These are phyloP conservation scores for Panaeolus papilionaceus DNA, from an alignment of 768 basidiomycete genomes.

Conservation along the genomic window DNA sequence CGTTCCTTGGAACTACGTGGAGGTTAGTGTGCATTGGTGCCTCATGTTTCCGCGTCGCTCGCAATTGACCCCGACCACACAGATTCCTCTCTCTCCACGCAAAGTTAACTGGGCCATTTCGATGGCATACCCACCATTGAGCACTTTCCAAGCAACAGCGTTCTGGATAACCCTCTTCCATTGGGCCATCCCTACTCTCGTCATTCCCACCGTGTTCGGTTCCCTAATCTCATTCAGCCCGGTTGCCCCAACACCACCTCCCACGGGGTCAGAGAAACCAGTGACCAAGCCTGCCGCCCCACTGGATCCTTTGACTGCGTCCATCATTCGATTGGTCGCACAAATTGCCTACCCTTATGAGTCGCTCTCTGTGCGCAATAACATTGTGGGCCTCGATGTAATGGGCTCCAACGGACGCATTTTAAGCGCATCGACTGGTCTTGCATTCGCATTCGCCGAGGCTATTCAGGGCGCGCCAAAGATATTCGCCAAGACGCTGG, in stretches of 20 bases:
- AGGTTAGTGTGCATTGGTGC: constrained; percentile 39
- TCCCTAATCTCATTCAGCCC: constrained; percentile 69
- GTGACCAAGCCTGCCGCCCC: constrained; percentile 30
- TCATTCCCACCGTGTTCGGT: constrained; percentile 64
- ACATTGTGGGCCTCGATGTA: constrained; percentile 53
- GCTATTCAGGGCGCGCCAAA: constrained; percentile 58
- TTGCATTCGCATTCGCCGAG: constrained; percentile 75
- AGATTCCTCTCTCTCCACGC: constrained; percentile 37
- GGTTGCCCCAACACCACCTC: constrained; percentile 30
- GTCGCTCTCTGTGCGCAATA: constrained; percentile 28
- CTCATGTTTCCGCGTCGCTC: background rate
- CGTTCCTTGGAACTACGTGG: constrained; percentile 57
- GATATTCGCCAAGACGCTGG: constrained; percentile 36
- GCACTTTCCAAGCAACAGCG: constrained; percentile 48
- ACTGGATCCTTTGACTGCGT: constrained; percentile 68
- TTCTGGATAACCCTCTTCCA: constrained; percentile 64
- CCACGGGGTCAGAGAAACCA: constrained; percentile 13
- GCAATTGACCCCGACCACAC: constrained; percentile 8
- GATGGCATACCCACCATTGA: constrained; percentile 56
- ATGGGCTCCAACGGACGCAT: constrained; percentile 63
- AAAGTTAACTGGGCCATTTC: constrained; percentile 30
- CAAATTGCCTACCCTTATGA: constrained; percentile 63
- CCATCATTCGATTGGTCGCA: constrained; percentile 67
- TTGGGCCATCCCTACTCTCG: constrained; percentile 66
- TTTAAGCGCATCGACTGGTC: constrained; percentile 56